phyloP scores from a whole-genome alignment of 768 basidiomycete species.

The Tulasnella sp. region DNA sequence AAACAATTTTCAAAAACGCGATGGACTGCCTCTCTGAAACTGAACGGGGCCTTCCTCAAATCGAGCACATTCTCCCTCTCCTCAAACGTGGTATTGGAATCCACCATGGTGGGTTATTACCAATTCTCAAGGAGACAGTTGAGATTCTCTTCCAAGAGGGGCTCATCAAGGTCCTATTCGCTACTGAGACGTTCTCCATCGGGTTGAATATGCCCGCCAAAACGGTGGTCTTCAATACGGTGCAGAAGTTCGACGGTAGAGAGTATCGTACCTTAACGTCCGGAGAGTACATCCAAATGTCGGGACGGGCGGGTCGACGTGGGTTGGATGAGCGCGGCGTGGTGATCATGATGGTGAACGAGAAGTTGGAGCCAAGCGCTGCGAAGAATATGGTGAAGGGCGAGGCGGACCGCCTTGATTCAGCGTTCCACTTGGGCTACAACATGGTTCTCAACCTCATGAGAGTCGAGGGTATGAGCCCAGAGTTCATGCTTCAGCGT shows the following conservation, averaged over 20 bases:
- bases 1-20: constrained; percentile 87
- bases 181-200: constrained; percentile 97
- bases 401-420: constrained; percentile 90
- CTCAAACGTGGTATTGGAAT: constrained; percentile 93
- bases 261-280: constrained; percentile 89
- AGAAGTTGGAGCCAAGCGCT: constrained; percentile 83
- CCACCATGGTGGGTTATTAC: constrained; percentile 94
- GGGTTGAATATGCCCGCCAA: constrained; percentile 99
- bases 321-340: constrained; percentile 97
- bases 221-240: constrained; percentile 93
- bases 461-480: constrained; percentile 96
- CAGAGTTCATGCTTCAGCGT: constrained; percentile 93
- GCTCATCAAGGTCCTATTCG: constrained; percentile 93
- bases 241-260: constrained; percentile 91
- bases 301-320: constrained; percentile 91
- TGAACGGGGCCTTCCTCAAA: constrained; percentile 86
- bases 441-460: constrained; percentile 98
- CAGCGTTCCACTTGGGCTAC: constrained; percentile 96
- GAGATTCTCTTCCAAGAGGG: constrained; percentile 99
- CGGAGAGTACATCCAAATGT: constrained; percentile 99
- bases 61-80: constrained; percentile 80
- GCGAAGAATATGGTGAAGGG: constrained; percentile 98
- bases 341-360: constrained; percentile 99
- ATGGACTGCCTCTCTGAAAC: constrained; percentile 77
- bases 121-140: constrained; percentile 96